Evolutionary conservation across 441 rosid species (phyloP), one percentile per base, ranked within the genome.

Genomic region (Brassica balearica): DNA sequence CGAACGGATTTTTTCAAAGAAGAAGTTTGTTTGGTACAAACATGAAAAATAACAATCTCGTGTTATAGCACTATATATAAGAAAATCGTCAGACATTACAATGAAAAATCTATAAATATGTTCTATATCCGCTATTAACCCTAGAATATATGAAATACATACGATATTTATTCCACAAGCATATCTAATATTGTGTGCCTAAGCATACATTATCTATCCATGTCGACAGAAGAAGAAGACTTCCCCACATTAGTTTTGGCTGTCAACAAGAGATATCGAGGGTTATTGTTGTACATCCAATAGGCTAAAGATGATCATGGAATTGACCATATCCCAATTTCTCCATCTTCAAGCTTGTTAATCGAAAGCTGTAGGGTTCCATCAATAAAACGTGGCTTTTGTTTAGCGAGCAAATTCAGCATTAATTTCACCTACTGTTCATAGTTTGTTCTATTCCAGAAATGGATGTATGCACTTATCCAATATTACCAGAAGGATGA

Each of bases 1-100:
- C 32, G 4, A 23, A 2, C 17, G 34, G 65, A 12, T 11, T 23
- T 60, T 59, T 5, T 60, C 34, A 59, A 23, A 22, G 15, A 60
- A 23, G 64, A 59, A 60, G 65, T 4, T 60, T 60, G 34, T 60
- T 60, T 12, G 34, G 11, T 60, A 60, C 65, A 60, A 60, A 60
- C 65, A 60, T 23, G 65, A 14, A 23, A 11, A 9, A 60, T 5
- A 8, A 60, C 3, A 60, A 59, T 4, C 14, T 22, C 64, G 12
- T 56, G 25, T 19, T 59, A 3, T 9, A 22, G 14, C n/a, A 11
- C 29, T 59, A 9, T 6, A 23, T 11, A 6, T 59, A 59, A 59
- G 14, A 22, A 22, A 22, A 23, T 60, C 34, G 27, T 23, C 34
- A 23, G 17, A 23, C 34, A 60, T 60, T 60, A 59, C 25, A 9